phyloP scores from a whole-genome alignment of 2,329 filamentous ascomycete species.

The Alternaria arbusti region DNA sequence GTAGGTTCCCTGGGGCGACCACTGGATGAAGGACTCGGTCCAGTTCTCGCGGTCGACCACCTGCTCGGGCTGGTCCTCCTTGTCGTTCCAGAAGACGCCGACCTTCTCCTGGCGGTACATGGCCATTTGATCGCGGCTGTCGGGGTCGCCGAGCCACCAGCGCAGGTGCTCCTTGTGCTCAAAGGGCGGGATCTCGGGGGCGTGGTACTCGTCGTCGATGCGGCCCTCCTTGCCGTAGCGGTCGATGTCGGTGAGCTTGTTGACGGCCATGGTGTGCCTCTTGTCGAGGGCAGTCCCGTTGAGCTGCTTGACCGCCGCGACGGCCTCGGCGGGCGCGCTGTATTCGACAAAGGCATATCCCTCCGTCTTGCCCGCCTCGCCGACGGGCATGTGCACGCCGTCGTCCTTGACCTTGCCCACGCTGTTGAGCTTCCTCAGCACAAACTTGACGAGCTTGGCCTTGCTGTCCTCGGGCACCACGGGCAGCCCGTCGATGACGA shows the following conservation, averaged over 20 bases:
- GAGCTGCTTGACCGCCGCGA: constrained; percentile 86
- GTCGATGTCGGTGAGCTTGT: constrained; percentile 98
- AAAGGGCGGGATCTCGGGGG: constrained; percentile 84
- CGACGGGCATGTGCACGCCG: constrained; percentile 90
- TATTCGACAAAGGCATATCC: constrained; percentile 98
- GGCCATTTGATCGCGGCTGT: constrained; percentile 92
- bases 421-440: constrained; percentile 88
- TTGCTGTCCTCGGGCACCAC: constrained; percentile 88
- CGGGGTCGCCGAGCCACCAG: constrained; percentile 89
- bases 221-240: constrained; percentile 93
- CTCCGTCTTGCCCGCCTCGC: constrained; percentile 83
- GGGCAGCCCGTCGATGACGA: constrained; percentile 93
- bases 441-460: constrained; percentile 93
- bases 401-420: constrained; percentile 88
- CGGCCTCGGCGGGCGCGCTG: constrained; percentile 85
- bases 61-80: constrained; percentile 85
- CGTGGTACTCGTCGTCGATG: constrained; percentile 86
- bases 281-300: constrained; percentile 90
- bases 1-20: constrained; percentile 94
- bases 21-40: constrained; percentile 98
- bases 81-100: constrained; percentile 98
- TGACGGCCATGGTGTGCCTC: constrained; percentile 92
- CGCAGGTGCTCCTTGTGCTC: constrained; percentile 91
- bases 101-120: constrained; percentile 93
- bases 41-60: constrained; percentile 93